Evolutionary conservation across 176 grass and related monocot species (phyloP).

Genomic region (Avena sativa): DNA sequence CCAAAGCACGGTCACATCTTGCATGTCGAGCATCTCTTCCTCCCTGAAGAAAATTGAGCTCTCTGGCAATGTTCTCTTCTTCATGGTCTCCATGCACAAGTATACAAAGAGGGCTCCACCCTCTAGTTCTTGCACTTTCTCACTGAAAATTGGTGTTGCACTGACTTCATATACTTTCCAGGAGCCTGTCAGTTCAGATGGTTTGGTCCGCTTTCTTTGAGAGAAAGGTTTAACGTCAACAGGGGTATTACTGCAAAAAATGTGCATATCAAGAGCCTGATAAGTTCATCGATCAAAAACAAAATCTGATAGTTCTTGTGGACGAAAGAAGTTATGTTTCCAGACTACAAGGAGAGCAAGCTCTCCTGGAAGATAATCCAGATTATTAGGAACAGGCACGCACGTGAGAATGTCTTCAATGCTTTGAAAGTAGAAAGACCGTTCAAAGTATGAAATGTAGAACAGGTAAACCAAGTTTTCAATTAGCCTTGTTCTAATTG

Average conservation of each 20-base stretch:
- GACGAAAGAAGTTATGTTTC: constrained; percentile 7
- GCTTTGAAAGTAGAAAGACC: background rate
- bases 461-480: constrained; percentile 22
- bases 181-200: constrained; percentile 81
- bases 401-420: constrained; percentile 11
- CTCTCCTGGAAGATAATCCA: constrained; percentile 15
- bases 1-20: constrained; percentile 89
- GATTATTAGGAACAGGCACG: constrained; percentile 4
- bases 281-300: background rate
- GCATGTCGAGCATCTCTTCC: constrained; percentile 82
- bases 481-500: background rate
- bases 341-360: constrained; percentile 26
- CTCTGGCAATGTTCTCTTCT: constrained; percentile 80
- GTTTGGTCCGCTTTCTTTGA: constrained; percentile 74
- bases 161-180: constrained; percentile 98
- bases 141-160: constrained; percentile 83
- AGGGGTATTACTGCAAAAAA: constrained; percentile 58
- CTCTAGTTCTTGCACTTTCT: constrained; percentile 45
- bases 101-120: constrained; percentile 61
- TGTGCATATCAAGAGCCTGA: background rate
- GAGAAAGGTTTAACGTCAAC: constrained; percentile 76
- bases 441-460: background rate
- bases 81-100: constrained; percentile 84
- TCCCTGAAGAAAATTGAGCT: constrained; percentile 71
- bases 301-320: background rate